phyloP scores from a whole-genome alignment of 192 early-diverging fungal species.

The Coemansia javaensis region DNA sequence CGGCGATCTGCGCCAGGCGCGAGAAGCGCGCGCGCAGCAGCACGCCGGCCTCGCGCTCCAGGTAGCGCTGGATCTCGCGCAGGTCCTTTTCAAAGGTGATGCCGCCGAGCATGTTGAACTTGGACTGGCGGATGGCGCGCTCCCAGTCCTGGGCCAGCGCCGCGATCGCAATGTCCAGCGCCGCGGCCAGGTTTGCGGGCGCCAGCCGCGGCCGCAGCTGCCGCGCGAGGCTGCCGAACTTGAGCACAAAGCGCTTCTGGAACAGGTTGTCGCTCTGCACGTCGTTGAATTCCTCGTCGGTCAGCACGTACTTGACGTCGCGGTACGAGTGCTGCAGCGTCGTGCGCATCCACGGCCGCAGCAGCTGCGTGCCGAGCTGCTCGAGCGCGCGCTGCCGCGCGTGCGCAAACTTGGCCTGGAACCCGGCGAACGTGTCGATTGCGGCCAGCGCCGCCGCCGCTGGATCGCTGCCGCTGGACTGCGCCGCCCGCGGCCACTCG shows the following conservation, averaged over 20 bases:
- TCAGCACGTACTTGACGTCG: slow-evolving; percentile 84
- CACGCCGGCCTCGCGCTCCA: slow-evolving; percentile 58
- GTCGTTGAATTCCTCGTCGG: slow-evolving; percentile 89
- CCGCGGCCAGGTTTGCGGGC: slow-evolving; percentile 62
- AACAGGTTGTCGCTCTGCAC: slow-evolving; percentile 75
- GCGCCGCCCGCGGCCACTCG: slow-evolving; percentile 33
- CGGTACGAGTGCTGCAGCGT: slow-evolving; percentile 76
- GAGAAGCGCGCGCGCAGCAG: slow-evolving; percentile 71
- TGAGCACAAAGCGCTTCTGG: slow-evolving; percentile 72
- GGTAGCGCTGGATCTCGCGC: slow-evolving; percentile 61
- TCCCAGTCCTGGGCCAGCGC: slow-evolving; percentile 80
- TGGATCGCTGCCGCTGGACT: slow-evolving; percentile 1
- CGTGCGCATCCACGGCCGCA: slow-evolving; percentile 74
- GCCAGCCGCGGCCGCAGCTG: slow-evolving; percentile 56
- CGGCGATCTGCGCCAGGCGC: slow-evolving; percentile 78
- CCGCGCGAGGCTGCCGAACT: slow-evolving; percentile 53
- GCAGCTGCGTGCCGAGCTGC: slow-evolving; percentile 70
- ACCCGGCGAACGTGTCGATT: slow-evolving; percentile 28
- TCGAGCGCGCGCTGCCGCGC: slow-evolving; percentile 65
- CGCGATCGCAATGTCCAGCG: slow-evolving; percentile 63
- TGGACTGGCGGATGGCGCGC: slow-evolving; percentile 72
- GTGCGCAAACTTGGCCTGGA: slow-evolving; percentile 37
- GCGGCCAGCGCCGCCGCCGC: slow-evolving; percentile 13
- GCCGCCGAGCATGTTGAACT: slow-evolving; percentile 90
- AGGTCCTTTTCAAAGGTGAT: slow-evolving; percentile 92